Percentiles rank a stretch among this genome's conserved stretches.
Evolutionary conservation across 768 basidiomycete species (phyloP).

Genomic region (Kwoniella sp.): DNA sequence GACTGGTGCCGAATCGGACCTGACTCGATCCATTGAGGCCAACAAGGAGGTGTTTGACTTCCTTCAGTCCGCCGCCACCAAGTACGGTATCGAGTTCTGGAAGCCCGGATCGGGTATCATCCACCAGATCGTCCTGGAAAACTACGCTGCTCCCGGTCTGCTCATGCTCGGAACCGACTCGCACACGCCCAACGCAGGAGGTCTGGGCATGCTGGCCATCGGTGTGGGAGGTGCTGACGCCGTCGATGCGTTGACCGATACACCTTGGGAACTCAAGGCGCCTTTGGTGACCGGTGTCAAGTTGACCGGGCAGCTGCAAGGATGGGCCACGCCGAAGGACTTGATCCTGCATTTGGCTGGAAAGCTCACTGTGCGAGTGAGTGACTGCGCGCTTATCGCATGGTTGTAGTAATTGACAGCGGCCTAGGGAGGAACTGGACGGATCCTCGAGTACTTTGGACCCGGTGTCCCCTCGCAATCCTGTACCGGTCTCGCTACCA

Average conservation of each 20-base stretch:
- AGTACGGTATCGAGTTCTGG: conserved; percentile 91
- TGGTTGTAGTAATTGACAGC: background rate
- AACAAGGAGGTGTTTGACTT: conserved; percentile 99
- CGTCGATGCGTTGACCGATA: conserved; percentile 95
- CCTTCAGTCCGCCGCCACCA: conserved; percentile 71
- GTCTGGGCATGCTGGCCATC: conserved; percentile 91
- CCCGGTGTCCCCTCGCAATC: conserved; percentile 83
- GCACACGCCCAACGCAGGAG: conserved; percentile 97
- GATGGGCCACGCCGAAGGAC: conserved; percentile 95
- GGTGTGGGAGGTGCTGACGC: conserved; percentile 96
- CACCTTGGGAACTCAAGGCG: conserved; percentile 96
- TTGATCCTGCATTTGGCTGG: conserved; percentile 91
- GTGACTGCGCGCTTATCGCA: conserved; percentile 42
- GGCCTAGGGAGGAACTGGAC: conserved; percentile 85
- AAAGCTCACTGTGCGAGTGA: conserved; percentile 82
- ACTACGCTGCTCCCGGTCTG: conserved; percentile 93
- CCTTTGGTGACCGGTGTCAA: conserved; percentile 76
- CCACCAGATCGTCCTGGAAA: conserved; percentile 96
- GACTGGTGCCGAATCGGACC: conserved; percentile 78
- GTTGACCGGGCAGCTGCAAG: conserved; percentile 76
- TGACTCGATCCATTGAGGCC: conserved; percentile 68
- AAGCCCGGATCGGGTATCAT: conserved; percentile 74
- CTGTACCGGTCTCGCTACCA: conserved; percentile 91
- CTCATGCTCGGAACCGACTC: conserved; percentile 78
- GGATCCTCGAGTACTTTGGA: conserved; percentile 95